phyloP scores from a whole-genome alignment of 2,329 filamentous ascomycete species.

The Neonectria sp. region DNA sequence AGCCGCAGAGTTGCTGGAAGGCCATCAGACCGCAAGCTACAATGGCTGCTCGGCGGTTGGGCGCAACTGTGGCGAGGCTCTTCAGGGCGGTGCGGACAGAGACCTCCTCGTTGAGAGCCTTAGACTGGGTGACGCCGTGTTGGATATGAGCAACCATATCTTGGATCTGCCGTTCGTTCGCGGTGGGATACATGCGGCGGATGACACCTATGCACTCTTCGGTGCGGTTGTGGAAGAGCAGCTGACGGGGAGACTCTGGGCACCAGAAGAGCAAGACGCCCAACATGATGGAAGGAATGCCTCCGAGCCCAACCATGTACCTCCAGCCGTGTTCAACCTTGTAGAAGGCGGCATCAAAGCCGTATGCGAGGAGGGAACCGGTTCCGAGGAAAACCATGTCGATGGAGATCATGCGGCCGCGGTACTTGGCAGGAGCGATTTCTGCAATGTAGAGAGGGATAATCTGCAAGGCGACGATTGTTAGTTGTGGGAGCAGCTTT shows the following conservation, averaged over 20 bases:
- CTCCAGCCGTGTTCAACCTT: constrained; percentile 49
- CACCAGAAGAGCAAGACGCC: constrained; percentile 38
- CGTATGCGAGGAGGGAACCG: constrained; percentile 40
- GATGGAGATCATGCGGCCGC: constrained; percentile 45
- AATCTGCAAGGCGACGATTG: constrained; percentile 17
- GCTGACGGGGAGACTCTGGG: constrained; percentile 40
- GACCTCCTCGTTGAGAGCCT: constrained; percentile 36
- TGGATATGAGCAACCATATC: constrained; percentile 43
- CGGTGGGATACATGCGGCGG: constrained; percentile 34
- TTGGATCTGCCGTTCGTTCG: constrained; percentile 46
- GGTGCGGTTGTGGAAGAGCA: constrained; percentile 48
- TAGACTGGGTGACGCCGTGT: constrained; percentile 28
- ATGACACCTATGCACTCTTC: constrained; percentile 48
- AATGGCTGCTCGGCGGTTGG: constrained; percentile 58
- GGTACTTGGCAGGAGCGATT: constrained; percentile 41
- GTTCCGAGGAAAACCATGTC: constrained; percentile 43
- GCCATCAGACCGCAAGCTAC: constrained; percentile 62
- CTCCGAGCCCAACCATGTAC: constrained; percentile 39
- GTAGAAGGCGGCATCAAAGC: constrained; percentile 52
- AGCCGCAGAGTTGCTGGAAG: constrained; percentile 49
- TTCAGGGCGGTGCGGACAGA: constrained; percentile 35
- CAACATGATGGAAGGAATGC: constrained; percentile 38
- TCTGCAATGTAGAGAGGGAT: constrained; percentile 47
- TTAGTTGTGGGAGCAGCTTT: background rate
- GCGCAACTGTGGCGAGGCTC: constrained; percentile 52